A percentile compares a stretch with the other conserved stretches of the same genome.
Conservation (phyloP, 2,329 filamentous ascomycete species). For the Stachybotrys echinatus region DNA sequence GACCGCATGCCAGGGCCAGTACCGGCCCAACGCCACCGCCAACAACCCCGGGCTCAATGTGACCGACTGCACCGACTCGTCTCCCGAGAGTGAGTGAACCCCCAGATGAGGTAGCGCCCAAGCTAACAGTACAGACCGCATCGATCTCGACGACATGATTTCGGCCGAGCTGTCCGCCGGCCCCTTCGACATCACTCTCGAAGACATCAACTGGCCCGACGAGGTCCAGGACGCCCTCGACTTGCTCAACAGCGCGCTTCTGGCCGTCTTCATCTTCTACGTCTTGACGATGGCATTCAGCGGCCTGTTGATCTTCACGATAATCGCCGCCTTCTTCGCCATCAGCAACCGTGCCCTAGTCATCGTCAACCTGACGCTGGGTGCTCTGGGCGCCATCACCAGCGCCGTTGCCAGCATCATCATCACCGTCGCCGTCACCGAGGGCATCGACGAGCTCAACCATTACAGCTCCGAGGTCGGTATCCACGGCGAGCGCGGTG, state of each 20-base stretch:
- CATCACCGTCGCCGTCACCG: slow-evolving; percentile 33
- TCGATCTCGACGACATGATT: slow-evolving; percentile 43
- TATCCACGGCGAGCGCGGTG: slow-evolving; percentile 35
- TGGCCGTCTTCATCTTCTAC: slow-evolving; percentile 44
- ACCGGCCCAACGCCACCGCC: slow-evolving; percentile 35
- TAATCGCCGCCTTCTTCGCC: slow-evolving; percentile 25
- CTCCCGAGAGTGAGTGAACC: slow-evolving; percentile 29
- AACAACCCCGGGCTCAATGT: slow-evolving; percentile 32
- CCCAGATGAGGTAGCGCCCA: too few species aligned
- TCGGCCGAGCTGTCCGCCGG: slow-evolving; percentile 40
- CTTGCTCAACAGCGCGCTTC: slow-evolving; percentile 41
- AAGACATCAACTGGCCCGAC: slow-evolving; percentile 38
- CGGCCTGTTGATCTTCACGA: slow-evolving; percentile 33
- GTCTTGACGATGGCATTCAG: slow-evolving; percentile 36
- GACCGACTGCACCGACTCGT: slow-evolving; percentile 37
- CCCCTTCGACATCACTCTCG: slow-evolving; percentile 35
- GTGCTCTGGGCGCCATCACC: slow-evolving; percentile 27
- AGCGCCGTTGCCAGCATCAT: slow-evolving; percentile 37
- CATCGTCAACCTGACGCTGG: slow-evolving; percentile 30
- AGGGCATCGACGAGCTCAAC: slow-evolving; percentile 36
- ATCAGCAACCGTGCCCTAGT: slow-evolving; percentile 16
- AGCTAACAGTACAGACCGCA: slow-evolving; percentile 20
- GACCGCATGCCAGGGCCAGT: slow-evolving; percentile 40
- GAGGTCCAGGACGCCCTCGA: slow-evolving; percentile 41
- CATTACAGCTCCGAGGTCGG: slow-evolving; percentile 37